A percentile compares a stretch with the other conserved stretches of the same genome.
Conservation (phyloP, 1,139 yeast genomes). For the Blastobotrys persicus region DNA sequence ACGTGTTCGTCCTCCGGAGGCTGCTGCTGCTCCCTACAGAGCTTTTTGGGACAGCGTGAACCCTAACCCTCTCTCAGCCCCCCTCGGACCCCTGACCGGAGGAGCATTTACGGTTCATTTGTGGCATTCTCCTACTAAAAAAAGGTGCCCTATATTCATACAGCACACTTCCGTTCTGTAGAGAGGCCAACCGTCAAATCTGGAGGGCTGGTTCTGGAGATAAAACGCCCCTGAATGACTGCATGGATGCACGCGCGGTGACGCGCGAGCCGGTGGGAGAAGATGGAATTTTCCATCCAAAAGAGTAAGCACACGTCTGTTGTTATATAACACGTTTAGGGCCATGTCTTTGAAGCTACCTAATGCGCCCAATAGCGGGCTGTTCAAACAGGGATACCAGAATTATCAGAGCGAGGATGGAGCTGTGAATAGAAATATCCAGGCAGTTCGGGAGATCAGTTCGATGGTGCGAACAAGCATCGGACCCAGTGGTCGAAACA, state of each 20-base stretch:
- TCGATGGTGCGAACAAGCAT: constrained; percentile 89
- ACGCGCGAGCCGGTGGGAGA: constrained; percentile 5
- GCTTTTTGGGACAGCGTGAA: too few relatives aligned
- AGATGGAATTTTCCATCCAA: constrained; percentile 6
- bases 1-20: too few relatives aligned
- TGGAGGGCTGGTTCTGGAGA: too few relatives aligned
- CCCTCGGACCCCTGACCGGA: too few relatives aligned
- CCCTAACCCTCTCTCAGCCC: too few relatives aligned
- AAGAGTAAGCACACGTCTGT: not conserved
- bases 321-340: not conserved
- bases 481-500: constrained; percentile 97
- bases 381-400: constrained; percentile 95
- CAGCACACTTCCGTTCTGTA: too few relatives aligned
- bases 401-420: constrained; percentile 89
- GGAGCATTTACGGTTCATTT: too few relatives aligned
- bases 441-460: constrained; percentile 91
- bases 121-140: too few relatives aligned
- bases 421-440: constrained; percentile 86
- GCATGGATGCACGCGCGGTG: not conserved
- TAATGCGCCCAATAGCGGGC: constrained; percentile 87
- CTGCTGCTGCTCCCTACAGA: too few relatives aligned
- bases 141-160: too few relatives aligned
- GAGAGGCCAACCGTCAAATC: too few relatives aligned
- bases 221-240: too few relatives aligned
- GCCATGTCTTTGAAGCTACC: constrained; percentile 87